Percentiles rank a stretch among this genome's conserved stretches.
These are phyloP conservation scores for Aspergillus melleus DNA, from an alignment of 2,329 filamentous ascomycete genomes.

Conservation along the genomic window DNA sequence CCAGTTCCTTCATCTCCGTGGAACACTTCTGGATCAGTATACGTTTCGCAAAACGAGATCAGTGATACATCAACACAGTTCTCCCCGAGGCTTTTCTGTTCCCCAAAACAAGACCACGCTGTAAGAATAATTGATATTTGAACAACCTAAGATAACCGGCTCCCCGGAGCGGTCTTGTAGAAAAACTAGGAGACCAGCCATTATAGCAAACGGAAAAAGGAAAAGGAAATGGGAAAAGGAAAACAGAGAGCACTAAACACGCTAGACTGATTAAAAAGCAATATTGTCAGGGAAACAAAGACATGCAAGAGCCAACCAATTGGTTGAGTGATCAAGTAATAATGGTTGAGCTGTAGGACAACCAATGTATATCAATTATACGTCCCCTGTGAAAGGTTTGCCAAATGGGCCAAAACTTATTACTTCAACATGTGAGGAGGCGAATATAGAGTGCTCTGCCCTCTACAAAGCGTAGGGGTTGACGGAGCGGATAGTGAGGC, in stretches of 20 bases:
- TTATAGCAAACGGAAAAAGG: slow-evolving; percentile 12
- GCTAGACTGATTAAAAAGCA: slow-evolving; percentile 25
- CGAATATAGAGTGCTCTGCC: slow-evolving; percentile 15
- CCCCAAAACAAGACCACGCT: slow-evolving; percentile 2
- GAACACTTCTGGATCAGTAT: not conserved
- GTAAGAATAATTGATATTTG: slow-evolving; percentile 8
- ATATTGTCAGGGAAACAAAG: slow-evolving; percentile 15
- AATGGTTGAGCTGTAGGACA: slow-evolving; percentile 13
- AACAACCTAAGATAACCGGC: slow-evolving; percentile 11
- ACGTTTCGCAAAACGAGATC: slow-evolving; percentile 8
- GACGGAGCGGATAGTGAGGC: slow-evolving; percentile 52
- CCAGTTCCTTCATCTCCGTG: slow-evolving; percentile 1
- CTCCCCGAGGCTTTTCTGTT: slow-evolving; percentile 1
- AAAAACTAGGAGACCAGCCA: slow-evolving; percentile 11
- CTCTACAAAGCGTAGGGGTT: slow-evolving; percentile 52
- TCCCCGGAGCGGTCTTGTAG: slow-evolving; percentile 1
- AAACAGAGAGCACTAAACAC: slow-evolving; percentile 19
- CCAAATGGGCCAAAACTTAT: slow-evolving; percentile 15
- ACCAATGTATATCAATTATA: slow-evolving; percentile 13
- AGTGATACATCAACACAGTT: slow-evolving; percentile 12
- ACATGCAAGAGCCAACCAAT: not conserved
- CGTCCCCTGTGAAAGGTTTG: slow-evolving; percentile 8
- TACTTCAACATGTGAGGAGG: slow-evolving; percentile 26
- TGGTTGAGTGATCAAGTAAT: slow-evolving; percentile 7
- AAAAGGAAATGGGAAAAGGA: slow-evolving; percentile 10